These are phyloP conservation scores for Penicillium psychrofluorescens DNA, from an alignment of 495 filamentous ascomycete genomes.

Conservation along the genomic window DNA sequence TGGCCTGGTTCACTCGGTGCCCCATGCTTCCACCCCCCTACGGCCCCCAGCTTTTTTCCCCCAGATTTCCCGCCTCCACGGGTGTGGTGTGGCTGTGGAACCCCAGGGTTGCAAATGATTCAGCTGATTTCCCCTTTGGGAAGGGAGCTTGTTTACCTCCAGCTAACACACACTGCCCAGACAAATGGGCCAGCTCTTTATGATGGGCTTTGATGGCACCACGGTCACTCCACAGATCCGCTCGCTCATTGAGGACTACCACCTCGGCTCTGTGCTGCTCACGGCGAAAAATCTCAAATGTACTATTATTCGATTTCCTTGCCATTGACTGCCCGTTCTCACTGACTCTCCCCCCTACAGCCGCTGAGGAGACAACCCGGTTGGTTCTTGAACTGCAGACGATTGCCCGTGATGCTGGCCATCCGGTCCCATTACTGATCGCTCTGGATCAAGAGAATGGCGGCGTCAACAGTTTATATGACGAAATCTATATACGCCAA, in stretches of 20 bases:
- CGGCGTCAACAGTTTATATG: conserved; percentile 87
- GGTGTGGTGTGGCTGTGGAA: conserved; percentile 9
- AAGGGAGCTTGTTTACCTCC: conserved; percentile 5
- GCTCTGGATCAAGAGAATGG: conserved; percentile 92
- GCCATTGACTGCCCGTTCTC: background rate
- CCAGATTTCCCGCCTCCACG: background rate
- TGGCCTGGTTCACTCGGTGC: too few relatives aligned
- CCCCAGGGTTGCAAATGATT: conserved; percentile 5
- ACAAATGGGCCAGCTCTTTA: conserved; percentile 81
- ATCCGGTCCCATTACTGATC: conserved; percentile 76
- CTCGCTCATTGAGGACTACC: conserved; percentile 75
- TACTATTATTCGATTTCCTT: conserved; percentile 25
- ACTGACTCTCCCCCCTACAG: conserved; percentile 35
- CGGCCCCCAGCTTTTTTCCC: conserved; percentile 3
- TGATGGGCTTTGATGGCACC: conserved; percentile 93
- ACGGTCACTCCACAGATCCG: conserved; percentile 79
- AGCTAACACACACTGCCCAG: conserved; percentile 21
- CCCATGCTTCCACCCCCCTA: background rate
- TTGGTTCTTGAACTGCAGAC: conserved; percentile 81
- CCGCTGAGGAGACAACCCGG: conserved; percentile 74
- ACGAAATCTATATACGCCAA: conserved; percentile 84
- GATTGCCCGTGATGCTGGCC: conserved; percentile 78
- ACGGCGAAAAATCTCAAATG: conserved; percentile 91
- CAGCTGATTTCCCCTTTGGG: conserved; percentile 13
- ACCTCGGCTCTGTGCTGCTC: conserved; percentile 75